Percentiles rank a stretch among this genome's conserved stretches.
phyloP scores from a whole-genome alignment of 345 rosid species.

The Syzygium grande region DNA sequence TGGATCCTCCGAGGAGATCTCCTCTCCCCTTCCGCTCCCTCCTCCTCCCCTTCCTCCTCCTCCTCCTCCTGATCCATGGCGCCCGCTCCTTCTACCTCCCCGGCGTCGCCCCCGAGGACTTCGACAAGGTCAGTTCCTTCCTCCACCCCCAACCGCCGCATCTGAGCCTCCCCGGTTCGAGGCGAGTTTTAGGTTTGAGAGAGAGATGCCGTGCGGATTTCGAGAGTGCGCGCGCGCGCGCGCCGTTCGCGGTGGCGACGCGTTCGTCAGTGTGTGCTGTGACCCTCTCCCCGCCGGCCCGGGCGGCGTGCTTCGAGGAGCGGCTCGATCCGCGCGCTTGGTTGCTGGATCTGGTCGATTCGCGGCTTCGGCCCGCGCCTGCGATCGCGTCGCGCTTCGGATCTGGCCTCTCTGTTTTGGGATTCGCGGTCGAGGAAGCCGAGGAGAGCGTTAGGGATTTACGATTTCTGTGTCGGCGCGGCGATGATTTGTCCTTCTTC shows the following conservation, averaged over 20 bases:
- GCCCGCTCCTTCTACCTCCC: constrained; percentile 87
- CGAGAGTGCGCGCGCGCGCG: background rate
- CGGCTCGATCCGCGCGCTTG: background rate
- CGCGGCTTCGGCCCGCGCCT: background rate
- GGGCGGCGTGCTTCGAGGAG: background rate
- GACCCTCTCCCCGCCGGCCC: background rate
- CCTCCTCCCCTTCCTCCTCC: constrained; percentile 19
- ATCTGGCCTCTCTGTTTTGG: background rate
- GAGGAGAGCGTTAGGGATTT: background rate
- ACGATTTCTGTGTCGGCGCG: background rate
- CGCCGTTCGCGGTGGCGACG: background rate
- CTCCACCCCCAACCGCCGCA: background rate
- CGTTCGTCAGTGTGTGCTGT: background rate
- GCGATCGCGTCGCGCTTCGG: background rate
- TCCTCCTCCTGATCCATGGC: constrained; percentile 45
- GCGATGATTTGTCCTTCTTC: background rate
- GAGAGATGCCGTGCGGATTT: background rate
- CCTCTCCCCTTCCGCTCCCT: background rate
- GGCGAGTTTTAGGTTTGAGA: background rate
- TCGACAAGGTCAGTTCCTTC: constrained; percentile 46
- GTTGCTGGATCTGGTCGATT: background rate
- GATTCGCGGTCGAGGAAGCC: background rate
- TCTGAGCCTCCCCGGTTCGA: background rate
- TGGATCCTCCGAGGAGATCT: constrained; percentile 4
- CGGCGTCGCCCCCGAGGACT: constrained; percentile 96